A percentile compares a stretch with the other conserved stretches of the same genome.
phyloP scores from a whole-genome alignment of 148 eudicot species.

The Rhododendron henanense region DNA sequence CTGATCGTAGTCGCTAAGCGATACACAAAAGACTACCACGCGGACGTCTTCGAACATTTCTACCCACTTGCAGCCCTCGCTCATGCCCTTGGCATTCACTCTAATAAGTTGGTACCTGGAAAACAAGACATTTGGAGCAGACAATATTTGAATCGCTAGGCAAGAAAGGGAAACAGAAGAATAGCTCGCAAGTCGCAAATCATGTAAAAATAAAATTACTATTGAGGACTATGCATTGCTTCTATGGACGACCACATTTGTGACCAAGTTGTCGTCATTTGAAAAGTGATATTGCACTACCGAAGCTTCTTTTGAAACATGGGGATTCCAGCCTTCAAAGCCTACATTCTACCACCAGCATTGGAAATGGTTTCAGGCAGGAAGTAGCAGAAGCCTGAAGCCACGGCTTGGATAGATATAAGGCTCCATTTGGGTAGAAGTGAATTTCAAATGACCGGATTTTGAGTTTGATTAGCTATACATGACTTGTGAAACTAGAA shows the following conservation, averaged over 20 bases:
- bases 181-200: not conserved
- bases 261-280: not conserved
- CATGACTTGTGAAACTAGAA: not conserved
- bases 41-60: constrained; percentile 98
- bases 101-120: constrained; percentile 83
- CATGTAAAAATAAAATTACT: not conserved
- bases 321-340: not conserved
- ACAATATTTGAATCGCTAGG: not conserved
- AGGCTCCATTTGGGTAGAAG: not conserved
- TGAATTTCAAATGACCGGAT: not conserved
- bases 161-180: not conserved
- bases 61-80: constrained; percentile 96
- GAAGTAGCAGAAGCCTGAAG: not conserved
- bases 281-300: not conserved
- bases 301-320: not conserved
- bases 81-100: constrained; percentile 86
- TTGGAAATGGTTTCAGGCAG: not conserved
- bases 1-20: constrained; percentile 89
- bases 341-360: not conserved
- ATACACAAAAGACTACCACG: constrained; percentile 66
- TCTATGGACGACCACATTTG: not conserved
- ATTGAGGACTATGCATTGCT: not conserved
- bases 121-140: not conserved
- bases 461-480: not conserved
- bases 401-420: not conserved